Base-by-base conservation (phyloP, 768 basidiomycete genomes). In the Sporobolomyces roseus region DNA sequence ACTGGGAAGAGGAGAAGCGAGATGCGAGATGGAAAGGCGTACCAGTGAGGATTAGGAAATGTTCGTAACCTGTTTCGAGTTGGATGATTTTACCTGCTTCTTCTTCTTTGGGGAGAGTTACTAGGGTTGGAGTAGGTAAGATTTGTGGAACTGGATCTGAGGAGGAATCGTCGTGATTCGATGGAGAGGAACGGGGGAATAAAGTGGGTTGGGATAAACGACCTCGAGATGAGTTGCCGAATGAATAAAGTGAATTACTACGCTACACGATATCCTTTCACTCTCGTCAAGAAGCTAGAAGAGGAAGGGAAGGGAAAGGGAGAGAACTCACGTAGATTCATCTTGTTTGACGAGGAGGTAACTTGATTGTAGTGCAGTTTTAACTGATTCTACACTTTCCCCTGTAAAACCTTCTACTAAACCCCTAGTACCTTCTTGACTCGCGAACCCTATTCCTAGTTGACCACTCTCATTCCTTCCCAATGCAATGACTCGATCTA, bases 331-430 rank as follows among this genome's bases (percentile, higher is more conserved):
- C 71, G 51, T 63, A 51, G 56, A 49, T 32, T 36, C 41, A 16
- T 50, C 50, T 1, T 56, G 14, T 1, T 60, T 41, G 9, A 72
- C 50, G 27, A 72, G 55, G 12, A 72, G 21, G 51, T 65, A 72
- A 48, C 61, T 66, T 8, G 45, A 25, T 52, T 68, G 63, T 14
- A 62, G 48, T 3, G 36, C 41, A 5, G 66, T 64, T 3, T 4
- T 2, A 8, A 55, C 55, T 2, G 41, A 21, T 23, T 65, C 25
- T 3, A 72, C 32, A 14, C 25, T 52, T 17, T 68, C 71, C 7
- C 71, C 71, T 6, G 62, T 63, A n/a, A 72, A 72, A 4, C 66
- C 71, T 48, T 72, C 71, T 33, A 72, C 71, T 21, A 72, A 56
- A 2, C 63, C 66, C 1, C 71, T 25, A 21, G 71, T 72, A 1